A percentile compares a stretch with the other conserved stretches of the same genome.
Evolutionary conservation across 805 yeast genomes (phyloP).

Genomic region (Cyberlindnera bimundalis): DNA sequence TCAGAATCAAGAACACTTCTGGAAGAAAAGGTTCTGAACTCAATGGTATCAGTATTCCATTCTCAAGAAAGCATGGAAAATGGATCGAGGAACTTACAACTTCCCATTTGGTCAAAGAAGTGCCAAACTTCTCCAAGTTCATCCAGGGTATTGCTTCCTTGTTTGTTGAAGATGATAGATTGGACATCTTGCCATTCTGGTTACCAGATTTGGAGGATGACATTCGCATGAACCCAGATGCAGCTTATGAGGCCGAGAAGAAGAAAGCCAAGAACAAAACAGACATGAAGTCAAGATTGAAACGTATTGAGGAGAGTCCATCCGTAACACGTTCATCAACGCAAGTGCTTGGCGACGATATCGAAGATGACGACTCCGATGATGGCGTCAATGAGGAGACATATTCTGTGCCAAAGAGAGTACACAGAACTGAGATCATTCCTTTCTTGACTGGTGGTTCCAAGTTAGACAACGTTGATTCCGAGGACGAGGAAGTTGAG

Average conservation of each 20-base stretch:
- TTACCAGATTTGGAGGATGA: conserved; percentile 82
- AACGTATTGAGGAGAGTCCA: conserved; percentile 26
- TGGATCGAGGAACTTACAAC: conserved; percentile 89
- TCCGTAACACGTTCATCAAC: not conserved
- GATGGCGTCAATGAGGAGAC: conserved; percentile 33
- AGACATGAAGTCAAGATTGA: conserved; percentile 36
- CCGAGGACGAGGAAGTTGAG: conserved; percentile 83
- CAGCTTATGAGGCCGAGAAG: conserved; percentile 67
- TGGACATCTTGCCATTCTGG: conserved; percentile 94
- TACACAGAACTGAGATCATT: conserved; percentile 31
- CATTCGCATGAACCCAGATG: conserved; percentile 73
- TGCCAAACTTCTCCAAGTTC: conserved; percentile 90
- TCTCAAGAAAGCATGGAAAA: conserved; percentile 47
- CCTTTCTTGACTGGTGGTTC: conserved; percentile 40
- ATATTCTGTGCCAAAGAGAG: conserved; percentile 16
- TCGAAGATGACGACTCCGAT: conserved; percentile 56
- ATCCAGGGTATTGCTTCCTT: conserved; percentile 89
- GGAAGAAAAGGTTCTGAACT: conserved; percentile 33
- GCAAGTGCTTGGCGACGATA: conserved; percentile 36
- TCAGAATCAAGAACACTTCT: conserved; percentile 55
- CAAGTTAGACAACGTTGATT: conserved; percentile 56
- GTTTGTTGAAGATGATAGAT: conserved; percentile 84
- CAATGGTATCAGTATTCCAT: conserved; percentile 35
- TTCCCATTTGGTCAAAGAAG: conserved; percentile 84
- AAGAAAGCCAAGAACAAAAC: conserved; percentile 43